phyloP scores from a whole-genome alignment of 805 yeast species.

The Tetrapisispora nanseiensis region DNA sequence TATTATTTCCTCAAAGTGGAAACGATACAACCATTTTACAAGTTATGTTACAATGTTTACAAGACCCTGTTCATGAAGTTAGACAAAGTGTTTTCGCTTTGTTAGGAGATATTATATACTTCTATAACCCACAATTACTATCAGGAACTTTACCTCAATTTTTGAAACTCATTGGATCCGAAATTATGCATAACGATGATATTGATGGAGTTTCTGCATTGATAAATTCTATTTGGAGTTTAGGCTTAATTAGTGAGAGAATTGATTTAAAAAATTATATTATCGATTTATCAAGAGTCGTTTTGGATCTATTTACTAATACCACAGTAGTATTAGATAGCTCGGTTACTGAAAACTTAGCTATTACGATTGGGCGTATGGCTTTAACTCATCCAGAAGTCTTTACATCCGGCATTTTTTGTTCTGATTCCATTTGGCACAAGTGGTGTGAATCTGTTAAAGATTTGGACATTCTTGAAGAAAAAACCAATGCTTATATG shows the following conservation, averaged over 20 bases:
- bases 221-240: conserved; percentile 81
- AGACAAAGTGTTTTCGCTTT: conserved; percentile 87
- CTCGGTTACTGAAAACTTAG: conserved; percentile 76
- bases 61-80: conserved; percentile 76
- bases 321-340: conserved; percentile 18
- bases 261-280: conserved; percentile 24
- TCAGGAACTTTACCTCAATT: conserved; percentile 35
- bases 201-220: conserved; percentile 27
- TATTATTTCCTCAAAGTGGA: conserved; percentile 24
- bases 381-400: conserved; percentile 55
- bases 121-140: conserved; percentile 30
- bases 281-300: conserved; percentile 22
- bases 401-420: conserved; percentile 38
- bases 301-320: conserved; percentile 23
- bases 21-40: conserved; percentile 41
- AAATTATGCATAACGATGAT: conserved; percentile 40
- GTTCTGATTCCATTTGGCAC: conserved; percentile 34
- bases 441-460: conserved; percentile 66
- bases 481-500: conserved; percentile 75
- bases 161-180: conserved; percentile 58
- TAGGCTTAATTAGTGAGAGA: conserved; percentile 76
- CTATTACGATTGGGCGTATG: conserved; percentile 81
- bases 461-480: conserved; percentile 67
- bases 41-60: conserved; percentile 57
- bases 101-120: conserved; percentile 77